phyloP scores from a whole-genome alignment of 2,329 filamentous ascomycete species.

The Nectriaceae sp. region DNA sequence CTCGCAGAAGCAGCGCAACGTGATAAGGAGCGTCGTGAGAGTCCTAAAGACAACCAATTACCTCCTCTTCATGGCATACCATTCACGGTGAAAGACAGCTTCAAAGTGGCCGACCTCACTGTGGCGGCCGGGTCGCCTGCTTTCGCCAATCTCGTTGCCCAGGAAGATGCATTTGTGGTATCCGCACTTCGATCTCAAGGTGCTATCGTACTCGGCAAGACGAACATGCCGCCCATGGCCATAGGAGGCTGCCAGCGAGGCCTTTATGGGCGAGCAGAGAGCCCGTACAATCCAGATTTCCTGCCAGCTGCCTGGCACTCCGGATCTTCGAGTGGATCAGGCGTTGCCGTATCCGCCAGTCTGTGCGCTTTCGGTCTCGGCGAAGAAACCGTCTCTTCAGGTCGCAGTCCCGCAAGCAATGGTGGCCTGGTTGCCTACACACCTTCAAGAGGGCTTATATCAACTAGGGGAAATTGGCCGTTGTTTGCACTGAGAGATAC shows the following conservation, averaged over 20 bases:
- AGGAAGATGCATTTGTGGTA: background rate
- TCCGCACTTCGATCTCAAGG: background rate
- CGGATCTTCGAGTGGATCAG: slow-evolving; percentile 57
- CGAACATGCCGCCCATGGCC: slow-evolving; percentile 46
- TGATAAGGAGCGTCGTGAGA: background rate
- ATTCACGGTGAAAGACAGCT: background rate
- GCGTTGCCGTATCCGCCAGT: slow-evolving; percentile 48
- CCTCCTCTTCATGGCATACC: background rate
- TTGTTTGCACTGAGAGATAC: slow-evolving; percentile 57
- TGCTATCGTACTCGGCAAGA: slow-evolving; percentile 3
- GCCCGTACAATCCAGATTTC: slow-evolving; percentile 53
- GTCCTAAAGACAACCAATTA: background rate
- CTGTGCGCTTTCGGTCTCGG: slow-evolving; percentile 55
- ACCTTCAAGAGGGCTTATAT: slow-evolving; percentile 52
- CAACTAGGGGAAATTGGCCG: slow-evolving; percentile 53
- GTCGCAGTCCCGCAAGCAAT: slow-evolving; percentile 54
- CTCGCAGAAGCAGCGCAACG: background rate
- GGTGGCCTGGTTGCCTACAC: slow-evolving; percentile 57
- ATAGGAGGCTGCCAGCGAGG: slow-evolving; percentile 58
- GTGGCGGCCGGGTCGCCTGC: background rate
- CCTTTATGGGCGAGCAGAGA: slow-evolving; percentile 55
- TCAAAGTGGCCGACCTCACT: background rate
- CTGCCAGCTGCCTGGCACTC: slow-evolving; percentile 56
- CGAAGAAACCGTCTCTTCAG: slow-evolving; percentile 56
- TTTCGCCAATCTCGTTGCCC: background rate